phyloP scores from a whole-genome alignment of 23 red algal species.

The Gracilariopsis chorda region DNA sequence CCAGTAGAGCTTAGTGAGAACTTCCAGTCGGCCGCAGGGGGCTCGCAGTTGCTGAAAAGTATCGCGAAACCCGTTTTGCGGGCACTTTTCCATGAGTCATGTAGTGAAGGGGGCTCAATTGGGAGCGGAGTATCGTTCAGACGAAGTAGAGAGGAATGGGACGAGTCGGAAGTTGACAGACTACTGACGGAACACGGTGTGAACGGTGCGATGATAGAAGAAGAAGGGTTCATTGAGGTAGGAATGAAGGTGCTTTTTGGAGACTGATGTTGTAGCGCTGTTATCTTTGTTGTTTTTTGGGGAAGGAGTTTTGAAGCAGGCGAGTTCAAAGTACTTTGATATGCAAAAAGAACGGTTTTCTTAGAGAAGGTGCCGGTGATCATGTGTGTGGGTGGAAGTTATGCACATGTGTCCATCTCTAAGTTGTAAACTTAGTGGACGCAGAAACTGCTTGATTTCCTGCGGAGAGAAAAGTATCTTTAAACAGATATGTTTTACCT shows the following conservation, averaged over 20 bases:
- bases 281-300: too few relatives aligned
- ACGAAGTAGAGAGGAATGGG: neutral
- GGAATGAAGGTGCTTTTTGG: neutral
- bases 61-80: neutral
- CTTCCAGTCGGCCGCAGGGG: neutral
- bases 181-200: neutral
- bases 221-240: neutral
- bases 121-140: neutral
- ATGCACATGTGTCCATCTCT: too few relatives aligned
- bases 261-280: neutral
- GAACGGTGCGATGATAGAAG: neutral
- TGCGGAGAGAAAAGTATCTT: too few relatives aligned
- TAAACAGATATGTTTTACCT: too few relatives aligned
- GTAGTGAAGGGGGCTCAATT: neutral
- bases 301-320: too few relatives aligned
- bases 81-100: neutral
- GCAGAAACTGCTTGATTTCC: too few relatives aligned
- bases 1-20: neutral
- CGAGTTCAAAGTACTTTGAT: too few relatives aligned
- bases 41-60: neutral
- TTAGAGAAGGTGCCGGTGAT: too few relatives aligned
- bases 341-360: too few relatives aligned
- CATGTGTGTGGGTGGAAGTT: too few relatives aligned
- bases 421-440: too few relatives aligned
- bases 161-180: neutral